Percentiles rank a stretch among this genome's conserved stretches.
Conservation (phyloP, 1,139 yeast species). For the Taphrina populina region DNA sequence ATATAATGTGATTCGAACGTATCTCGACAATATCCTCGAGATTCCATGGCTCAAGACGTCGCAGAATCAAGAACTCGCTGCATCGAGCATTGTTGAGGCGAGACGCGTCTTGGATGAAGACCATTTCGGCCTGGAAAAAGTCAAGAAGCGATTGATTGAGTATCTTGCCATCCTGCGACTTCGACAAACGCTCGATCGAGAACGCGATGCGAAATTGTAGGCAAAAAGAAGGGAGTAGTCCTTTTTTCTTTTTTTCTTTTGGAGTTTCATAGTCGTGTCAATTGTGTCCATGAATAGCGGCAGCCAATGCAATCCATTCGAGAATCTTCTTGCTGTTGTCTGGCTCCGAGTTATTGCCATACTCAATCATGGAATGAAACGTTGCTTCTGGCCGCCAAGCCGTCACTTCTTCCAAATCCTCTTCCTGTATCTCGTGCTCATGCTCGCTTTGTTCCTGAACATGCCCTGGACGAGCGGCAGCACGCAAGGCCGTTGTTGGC, state of each 20-base stretch:
- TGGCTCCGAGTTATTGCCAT: constrained; percentile 8
- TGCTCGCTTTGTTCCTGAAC: neutral
- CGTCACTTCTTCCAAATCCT: constrained; percentile 25
- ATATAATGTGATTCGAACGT: constrained; percentile 68
- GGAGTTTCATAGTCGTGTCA: no score
- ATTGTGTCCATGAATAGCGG: constrained; percentile 4
- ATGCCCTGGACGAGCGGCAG: neutral
- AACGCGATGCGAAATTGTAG: constrained; percentile 17
- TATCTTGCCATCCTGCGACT: constrained; percentile 75
- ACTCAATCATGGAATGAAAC: neutral
- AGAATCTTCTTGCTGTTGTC: neutral
- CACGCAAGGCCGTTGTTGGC: neutral
- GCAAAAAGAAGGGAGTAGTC: no score
- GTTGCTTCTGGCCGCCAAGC: constrained; percentile 6
- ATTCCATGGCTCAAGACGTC: constrained; percentile 52
- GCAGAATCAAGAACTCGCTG: constrained; percentile 42
- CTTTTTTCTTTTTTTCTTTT: no score
- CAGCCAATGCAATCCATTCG: constrained; percentile 24
- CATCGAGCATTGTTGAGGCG: constrained; percentile 57
- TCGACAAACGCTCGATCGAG: constrained; percentile 42
- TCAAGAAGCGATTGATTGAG: constrained; percentile 75
- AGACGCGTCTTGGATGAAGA: constrained; percentile 65
- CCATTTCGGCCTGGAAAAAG: constrained; percentile 79
- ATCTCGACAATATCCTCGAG: constrained; percentile 67
- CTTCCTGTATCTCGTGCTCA: constrained; percentile 8